phyloP scores from a whole-genome alignment of 108 stramenopile genomes.

The Craspedostauros australis region DNA sequence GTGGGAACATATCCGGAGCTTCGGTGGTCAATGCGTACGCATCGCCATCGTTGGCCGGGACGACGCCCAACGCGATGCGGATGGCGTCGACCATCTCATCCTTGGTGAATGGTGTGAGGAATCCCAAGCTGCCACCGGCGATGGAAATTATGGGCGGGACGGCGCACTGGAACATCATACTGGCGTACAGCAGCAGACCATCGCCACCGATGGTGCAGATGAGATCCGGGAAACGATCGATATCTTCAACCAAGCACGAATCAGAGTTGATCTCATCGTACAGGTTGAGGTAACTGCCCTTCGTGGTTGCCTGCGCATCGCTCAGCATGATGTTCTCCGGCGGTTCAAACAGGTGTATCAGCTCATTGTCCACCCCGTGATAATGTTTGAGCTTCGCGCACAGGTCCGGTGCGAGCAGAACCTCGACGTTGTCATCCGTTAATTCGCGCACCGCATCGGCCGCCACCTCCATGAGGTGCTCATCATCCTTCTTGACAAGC shows the following conservation, averaged over 20 bases:
- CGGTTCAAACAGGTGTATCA: constrained; percentile 64
- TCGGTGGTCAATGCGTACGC: background rate
- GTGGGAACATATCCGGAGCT: constrained; percentile 21
- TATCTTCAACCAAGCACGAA: too few species aligned
- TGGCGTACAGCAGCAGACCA: constrained; percentile 76
- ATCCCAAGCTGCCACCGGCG: constrained; percentile 89
- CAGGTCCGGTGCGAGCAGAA: constrained; percentile 54
- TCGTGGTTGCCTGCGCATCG: constrained; percentile 21
- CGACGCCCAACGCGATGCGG: constrained; percentile 54
- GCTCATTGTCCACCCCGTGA: constrained; percentile 38
- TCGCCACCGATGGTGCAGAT: constrained; percentile 81
- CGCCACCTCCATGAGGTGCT: constrained; percentile 42
- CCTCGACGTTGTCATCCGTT: constrained; percentile 31
- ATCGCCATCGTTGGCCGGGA: background rate
- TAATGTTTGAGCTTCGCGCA: constrained; percentile 50
- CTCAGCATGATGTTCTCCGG: constrained; percentile 8
- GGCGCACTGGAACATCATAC: constrained; percentile 62
- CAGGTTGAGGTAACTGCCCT: constrained; percentile 12
- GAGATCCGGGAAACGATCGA: constrained; percentile 47
- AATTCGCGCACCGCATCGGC: constrained; percentile 53
- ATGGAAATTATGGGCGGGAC: constrained; percentile 85
- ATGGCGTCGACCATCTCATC: constrained; percentile 78
- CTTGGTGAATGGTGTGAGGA: constrained; percentile 83
- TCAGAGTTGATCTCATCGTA: constrained; percentile 14
- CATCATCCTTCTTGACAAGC: constrained; percentile 62